These are phyloP conservation scores for Phylloporus sp. DNA, from an alignment of 768 basidiomycete species.

Conservation along the genomic window DNA sequence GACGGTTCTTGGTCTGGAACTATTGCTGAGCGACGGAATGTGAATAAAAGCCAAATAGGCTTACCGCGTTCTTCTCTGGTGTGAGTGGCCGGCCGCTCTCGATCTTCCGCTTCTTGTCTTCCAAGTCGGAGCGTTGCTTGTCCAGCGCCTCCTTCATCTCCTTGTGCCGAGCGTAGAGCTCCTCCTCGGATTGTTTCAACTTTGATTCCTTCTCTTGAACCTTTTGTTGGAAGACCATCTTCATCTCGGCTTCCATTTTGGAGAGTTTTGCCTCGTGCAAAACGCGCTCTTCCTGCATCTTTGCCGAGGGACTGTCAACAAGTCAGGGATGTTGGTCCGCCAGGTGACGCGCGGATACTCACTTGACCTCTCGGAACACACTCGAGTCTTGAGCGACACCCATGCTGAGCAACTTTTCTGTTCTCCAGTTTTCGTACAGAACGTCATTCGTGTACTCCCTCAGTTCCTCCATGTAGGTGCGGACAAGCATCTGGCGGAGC, in stretches of 20 bases:
- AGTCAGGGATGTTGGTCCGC: slow-evolving; percentile 11
- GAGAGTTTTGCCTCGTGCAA: slow-evolving; percentile 96
- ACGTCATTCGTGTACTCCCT: slow-evolving; percentile 95
- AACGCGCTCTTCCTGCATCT: slow-evolving; percentile 93
- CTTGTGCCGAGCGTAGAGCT: slow-evolving; percentile 96
- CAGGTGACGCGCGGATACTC: slow-evolving; percentile 31
- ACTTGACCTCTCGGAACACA: slow-evolving; percentile 99
- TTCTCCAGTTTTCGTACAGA: slow-evolving; percentile 98
- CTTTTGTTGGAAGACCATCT: slow-evolving; percentile 99
- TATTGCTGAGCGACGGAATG: slow-evolving; percentile 6
- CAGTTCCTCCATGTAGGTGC: slow-evolving; percentile 99
- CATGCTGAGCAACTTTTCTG: slow-evolving; percentile 94
- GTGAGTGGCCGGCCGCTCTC: slow-evolving; percentile 94
- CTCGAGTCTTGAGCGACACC: slow-evolving; percentile 96
- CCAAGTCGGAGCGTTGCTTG: slow-evolving; percentile 91
- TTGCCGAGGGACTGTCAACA: slow-evolving; percentile 77
- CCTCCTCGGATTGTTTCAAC: slow-evolving; percentile 98
- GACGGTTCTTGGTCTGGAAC: slow-evolving; percentile 33
- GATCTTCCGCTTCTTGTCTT: slow-evolving; percentile 97
- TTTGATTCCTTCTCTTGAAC: slow-evolving; percentile 99
- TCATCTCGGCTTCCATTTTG: slow-evolving; percentile 99
- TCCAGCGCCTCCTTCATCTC: slow-evolving; percentile 99
- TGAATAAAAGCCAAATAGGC: slow-evolving; percentile 28
- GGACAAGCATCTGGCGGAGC: slow-evolving; percentile 97
- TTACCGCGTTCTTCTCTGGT: slow-evolving; percentile 85